These are phyloP conservation scores for Artomyces pyxidatus DNA, from an alignment of 768 basidiomycete genomes.

Conservation along the genomic window DNA sequence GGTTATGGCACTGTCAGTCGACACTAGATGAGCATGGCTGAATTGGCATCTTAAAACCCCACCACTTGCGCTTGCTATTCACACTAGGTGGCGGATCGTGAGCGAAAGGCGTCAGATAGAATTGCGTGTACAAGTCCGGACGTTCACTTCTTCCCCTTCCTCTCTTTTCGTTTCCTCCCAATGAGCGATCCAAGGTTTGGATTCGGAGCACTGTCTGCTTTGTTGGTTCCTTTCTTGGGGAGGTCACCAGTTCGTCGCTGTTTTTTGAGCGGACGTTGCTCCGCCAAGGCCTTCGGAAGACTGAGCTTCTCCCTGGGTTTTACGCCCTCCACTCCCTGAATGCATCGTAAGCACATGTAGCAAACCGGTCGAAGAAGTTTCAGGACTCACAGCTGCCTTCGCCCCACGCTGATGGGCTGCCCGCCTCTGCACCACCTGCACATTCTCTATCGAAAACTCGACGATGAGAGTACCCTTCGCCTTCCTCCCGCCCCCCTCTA, in stretches of 20 bases:
- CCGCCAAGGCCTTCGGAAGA: constrained; percentile 1
- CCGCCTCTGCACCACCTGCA: constrained; percentile 79
- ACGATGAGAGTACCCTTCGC: constrained; percentile 56
- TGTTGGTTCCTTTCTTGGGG: background rate
- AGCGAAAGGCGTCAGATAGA: too few species aligned
- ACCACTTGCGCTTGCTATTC: too few species aligned
- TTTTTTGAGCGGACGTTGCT: constrained; percentile 14
- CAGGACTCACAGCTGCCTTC: constrained; percentile 20
- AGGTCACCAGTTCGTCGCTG: constrained; percentile 10
- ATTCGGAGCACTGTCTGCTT: constrained; percentile 18
- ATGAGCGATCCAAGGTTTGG: constrained; percentile 57
- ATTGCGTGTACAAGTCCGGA: too few species aligned
- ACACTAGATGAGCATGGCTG: too few species aligned
- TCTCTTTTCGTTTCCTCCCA: constrained; percentile 71
- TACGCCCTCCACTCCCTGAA: too few species aligned
- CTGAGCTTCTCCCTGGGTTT: constrained; percentile 1
- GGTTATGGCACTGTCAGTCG: too few species aligned
- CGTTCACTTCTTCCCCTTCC: constrained; percentile 38
- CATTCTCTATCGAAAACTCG: constrained; percentile 96
- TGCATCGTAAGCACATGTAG: constrained; percentile 12
- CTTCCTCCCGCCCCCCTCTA: constrained; percentile 36
- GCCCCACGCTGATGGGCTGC: constrained; percentile 42
- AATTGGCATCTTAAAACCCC: too few species aligned
- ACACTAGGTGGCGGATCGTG: too few species aligned
- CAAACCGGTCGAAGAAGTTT: constrained; percentile 16